Conservation (phyloP, 495 filamentous ascomycete species). For the Tuber microsphaerosporum region DNA sequence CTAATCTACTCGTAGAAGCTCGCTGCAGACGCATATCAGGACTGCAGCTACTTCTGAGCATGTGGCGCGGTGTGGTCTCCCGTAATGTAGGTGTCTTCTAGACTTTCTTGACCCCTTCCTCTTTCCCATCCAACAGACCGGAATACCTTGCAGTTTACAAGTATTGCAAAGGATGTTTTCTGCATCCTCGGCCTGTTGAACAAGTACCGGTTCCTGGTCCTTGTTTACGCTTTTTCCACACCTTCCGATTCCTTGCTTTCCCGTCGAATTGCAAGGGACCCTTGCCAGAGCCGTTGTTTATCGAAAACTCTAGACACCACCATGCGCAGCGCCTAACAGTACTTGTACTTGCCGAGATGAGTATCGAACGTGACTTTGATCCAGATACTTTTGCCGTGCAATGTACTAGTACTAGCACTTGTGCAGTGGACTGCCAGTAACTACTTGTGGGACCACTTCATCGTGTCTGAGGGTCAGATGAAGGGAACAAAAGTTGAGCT, state of each 20-base stretch:
- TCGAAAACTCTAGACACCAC: constrained; percentile 33
- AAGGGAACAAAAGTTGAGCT: not conserved
- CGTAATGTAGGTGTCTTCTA: not conserved
- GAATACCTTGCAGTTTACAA: not conserved
- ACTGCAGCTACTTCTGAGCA: not conserved
- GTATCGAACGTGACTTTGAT: constrained; percentile 18
- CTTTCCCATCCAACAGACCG: not conserved
- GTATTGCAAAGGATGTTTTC: not conserved
- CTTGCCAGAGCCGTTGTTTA: constrained; percentile 34
- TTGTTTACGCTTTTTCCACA: constrained; percentile 31
- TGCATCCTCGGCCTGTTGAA: constrained; percentile 27
- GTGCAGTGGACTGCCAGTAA: not conserved
- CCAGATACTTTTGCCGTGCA: not conserved
- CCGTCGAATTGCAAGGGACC: constrained; percentile 24
- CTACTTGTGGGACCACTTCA: not conserved
- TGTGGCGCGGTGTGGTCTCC: not conserved
- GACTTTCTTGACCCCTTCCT: not conserved
- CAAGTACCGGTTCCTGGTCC: constrained; percentile 29
- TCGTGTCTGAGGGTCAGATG: not conserved
- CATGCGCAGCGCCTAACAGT: constrained; percentile 21
- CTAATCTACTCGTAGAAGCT: not conserved
- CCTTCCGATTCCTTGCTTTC: constrained; percentile 27
- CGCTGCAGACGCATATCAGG: not conserved
- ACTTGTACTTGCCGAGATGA: constrained; percentile 39
- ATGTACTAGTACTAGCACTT: not conserved